Evolutionary conservation across 176 grass and related monocot genomes (phyloP).

Genomic region (Avena eriantha): DNA sequence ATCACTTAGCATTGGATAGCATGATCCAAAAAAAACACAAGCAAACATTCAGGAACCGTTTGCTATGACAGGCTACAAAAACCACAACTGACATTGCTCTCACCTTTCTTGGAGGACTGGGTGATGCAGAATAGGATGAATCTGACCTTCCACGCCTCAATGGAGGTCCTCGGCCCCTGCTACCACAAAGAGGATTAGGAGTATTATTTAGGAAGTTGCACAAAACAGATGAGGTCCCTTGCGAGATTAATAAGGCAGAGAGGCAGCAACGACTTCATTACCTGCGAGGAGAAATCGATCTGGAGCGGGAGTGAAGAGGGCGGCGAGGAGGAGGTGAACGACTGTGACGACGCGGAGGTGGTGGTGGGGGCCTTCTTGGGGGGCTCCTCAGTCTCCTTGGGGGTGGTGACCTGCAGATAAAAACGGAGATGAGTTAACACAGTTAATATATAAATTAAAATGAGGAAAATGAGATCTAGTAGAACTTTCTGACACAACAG

Average conservation of each 20-base stretch:
- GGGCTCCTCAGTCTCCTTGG: conserved; percentile 93
- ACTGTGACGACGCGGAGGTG: conserved; percentile 66
- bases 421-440: background rate
- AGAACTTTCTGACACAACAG: background rate
- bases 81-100: background rate
- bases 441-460: background rate
- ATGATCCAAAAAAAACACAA: background rate
- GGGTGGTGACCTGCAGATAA: conserved; percentile 71
- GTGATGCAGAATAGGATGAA: conserved; percentile 89
- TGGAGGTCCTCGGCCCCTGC: conserved; percentile 77
- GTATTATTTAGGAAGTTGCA: background rate
- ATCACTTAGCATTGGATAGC: too few species aligned
- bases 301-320: conserved; percentile 73
- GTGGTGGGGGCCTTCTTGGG: conserved; percentile 91
- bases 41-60: too few species aligned
- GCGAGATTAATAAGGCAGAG: background rate
- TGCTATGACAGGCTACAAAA: too few species aligned
- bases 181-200: conserved; percentile 40
- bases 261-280: conserved; percentile 33
- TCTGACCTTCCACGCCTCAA: conserved; percentile 91
- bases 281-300: conserved; percentile 94
- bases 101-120: conserved; percentile 73
- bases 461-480: background rate
- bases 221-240: background rate
- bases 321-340: conserved; percentile 88